A percentile compares a stretch with the other conserved stretches of the same genome.
Evolutionary conservation across 1,284 basidiomycete species (phyloP).

Genomic region (Ceratobasidium sp.): DNA sequence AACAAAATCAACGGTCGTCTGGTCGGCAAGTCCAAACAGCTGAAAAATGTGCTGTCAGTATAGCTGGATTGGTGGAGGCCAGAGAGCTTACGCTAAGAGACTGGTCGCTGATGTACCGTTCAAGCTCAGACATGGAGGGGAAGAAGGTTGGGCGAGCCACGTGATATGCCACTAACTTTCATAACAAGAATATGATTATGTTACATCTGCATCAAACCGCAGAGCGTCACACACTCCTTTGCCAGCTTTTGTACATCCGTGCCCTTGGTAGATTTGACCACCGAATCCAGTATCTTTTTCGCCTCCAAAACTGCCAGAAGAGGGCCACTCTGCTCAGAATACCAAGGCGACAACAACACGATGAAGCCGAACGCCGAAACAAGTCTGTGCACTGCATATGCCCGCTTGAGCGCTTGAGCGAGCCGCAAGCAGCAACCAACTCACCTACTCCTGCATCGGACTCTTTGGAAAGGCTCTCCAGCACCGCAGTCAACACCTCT

Average conservation of each 20-base stretch:
- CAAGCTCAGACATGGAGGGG: conserved; percentile 54
- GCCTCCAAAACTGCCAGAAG: conserved; percentile 77
- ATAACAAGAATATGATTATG: not conserved
- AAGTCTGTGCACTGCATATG: conserved; percentile 72
- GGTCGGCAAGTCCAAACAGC: conserved; percentile 84
- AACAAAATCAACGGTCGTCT: conserved; percentile 84
- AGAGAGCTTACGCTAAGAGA: conserved; percentile 70
- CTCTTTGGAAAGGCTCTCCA: conserved; percentile 77
- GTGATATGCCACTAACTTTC: not conserved
- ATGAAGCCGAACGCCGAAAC: conserved; percentile 76
- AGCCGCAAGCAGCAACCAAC: conserved; percentile 49
- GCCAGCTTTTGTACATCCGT: conserved; percentile 17
- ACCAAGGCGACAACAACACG: conserved; percentile 64
- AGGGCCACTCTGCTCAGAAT: conserved; percentile 59
- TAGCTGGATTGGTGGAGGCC: too few relatives aligned
- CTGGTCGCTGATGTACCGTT: conserved; percentile 87
- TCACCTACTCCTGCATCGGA: conserved; percentile 74
- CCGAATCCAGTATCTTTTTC: conserved; percentile 56
- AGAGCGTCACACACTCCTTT: conserved; percentile 24
- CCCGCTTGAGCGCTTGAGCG: not conserved
- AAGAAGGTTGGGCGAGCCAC: not conserved
- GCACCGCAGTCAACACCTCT: conserved; percentile 78
- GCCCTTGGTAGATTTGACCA: conserved; percentile 39
- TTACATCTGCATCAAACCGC: conserved; percentile 10
- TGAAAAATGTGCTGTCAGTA: too few relatives aligned